Evolutionary conservation across 1,284 basidiomycete species (phyloP).

Genomic region (Peniophora sp.): DNA sequence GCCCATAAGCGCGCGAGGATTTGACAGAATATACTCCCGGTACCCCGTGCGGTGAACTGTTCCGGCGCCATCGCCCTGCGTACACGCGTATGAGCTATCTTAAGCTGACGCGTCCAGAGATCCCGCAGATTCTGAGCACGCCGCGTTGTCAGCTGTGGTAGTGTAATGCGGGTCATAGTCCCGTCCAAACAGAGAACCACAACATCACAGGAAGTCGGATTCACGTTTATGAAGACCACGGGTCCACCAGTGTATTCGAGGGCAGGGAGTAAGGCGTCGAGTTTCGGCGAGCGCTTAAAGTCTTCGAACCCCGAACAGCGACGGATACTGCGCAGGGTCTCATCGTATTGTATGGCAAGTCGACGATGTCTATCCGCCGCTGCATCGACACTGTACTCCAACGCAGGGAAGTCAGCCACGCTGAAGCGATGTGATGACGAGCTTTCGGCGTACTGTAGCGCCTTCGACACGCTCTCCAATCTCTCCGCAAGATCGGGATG

Average conservation of each 20-base stretch:
- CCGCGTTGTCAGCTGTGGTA: not conserved
- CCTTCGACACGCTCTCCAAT: not conserved
- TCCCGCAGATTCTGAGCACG: not conserved
- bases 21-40: not conserved
- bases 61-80: no score
- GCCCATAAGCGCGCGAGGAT: not conserved
- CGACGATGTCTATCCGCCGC: not conserved
- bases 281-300: conserved; percentile 3
- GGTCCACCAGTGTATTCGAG: not conserved
- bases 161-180: not conserved
- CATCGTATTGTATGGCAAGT: not conserved
- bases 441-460: not conserved
- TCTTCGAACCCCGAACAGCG: conserved; percentile 2
- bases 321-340: conserved; percentile 2
- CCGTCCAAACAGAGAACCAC: not conserved
- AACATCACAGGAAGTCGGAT: not conserved
- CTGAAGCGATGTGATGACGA: no score
- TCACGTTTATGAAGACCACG: not conserved
- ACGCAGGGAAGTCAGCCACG: no score
- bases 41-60: not conserved
- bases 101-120: not conserved
- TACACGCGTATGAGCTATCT: not conserved
- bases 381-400: not conserved
- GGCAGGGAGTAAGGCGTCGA: not conserved
- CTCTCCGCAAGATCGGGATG: not conserved